Conservation (phyloP, 2,329 filamentous ascomycete genomes). For the Cadophora luteo-olivacea region DNA sequence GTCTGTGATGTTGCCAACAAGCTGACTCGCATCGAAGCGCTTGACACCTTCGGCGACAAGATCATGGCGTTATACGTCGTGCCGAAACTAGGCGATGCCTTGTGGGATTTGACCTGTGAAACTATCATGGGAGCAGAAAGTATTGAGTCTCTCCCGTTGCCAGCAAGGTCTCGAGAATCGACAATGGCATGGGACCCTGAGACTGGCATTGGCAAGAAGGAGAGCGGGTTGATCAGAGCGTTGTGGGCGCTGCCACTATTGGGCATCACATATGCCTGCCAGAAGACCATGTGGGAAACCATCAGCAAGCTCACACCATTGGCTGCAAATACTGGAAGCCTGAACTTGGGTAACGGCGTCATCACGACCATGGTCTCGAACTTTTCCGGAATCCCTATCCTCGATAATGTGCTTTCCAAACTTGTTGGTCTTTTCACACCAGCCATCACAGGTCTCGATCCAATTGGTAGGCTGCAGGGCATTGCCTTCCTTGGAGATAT, state of each 20-base stretch:
- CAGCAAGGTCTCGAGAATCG: constrained; percentile 32
- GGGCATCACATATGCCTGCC: constrained; percentile 26
- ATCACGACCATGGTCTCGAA: constrained; percentile 16
- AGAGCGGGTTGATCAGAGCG: constrained; percentile 36
- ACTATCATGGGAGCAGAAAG: constrained; percentile 37
- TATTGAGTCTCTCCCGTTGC: constrained; percentile 43
- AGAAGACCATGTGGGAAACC: constrained; percentile 30
- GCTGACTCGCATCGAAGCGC: constrained; percentile 36
- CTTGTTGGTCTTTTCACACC: constrained; percentile 38
- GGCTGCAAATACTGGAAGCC: not conserved
- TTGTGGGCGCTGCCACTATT: constrained; percentile 38
- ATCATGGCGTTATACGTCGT: constrained; percentile 34
- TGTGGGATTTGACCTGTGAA: constrained; percentile 33
- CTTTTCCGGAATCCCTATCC: constrained; percentile 29
- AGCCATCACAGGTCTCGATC: constrained; percentile 30
- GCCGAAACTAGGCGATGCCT: constrained; percentile 34
- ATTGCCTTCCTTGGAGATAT: constrained; percentile 41
- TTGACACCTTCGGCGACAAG: constrained; percentile 27
- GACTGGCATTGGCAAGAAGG: constrained; percentile 39
- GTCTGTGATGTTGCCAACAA: constrained; percentile 35
- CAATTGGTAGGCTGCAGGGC: constrained; percentile 32
- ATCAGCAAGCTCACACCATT: constrained; percentile 9
- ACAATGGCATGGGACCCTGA: constrained; percentile 44
- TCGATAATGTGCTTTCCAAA: constrained; percentile 34
- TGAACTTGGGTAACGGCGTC: constrained; percentile 2